phyloP scores from a whole-genome alignment of 2,329 filamentous ascomycete species.

The Cytospora piceicola region DNA sequence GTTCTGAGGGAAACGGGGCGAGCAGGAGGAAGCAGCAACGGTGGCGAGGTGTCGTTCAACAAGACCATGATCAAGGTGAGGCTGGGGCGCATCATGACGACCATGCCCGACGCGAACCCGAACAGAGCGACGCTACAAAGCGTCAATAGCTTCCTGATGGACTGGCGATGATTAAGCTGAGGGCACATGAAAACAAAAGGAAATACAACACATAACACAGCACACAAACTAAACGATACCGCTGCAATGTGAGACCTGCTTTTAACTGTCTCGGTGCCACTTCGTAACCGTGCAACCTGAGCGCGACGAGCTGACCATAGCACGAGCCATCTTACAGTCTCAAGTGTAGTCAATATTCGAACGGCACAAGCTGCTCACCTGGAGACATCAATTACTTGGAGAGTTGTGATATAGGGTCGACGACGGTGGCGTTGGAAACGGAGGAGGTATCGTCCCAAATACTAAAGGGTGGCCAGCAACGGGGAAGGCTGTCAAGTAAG shows the following conservation, averaged over 20 bases:
- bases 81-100: constrained; percentile 81
- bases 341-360: not conserved
- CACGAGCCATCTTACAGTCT: not conserved
- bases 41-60: constrained; percentile 51
- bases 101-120: constrained; percentile 79
- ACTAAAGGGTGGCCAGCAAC: not conserved
- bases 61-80: constrained; percentile 79
- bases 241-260: not conserved
- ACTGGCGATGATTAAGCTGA: constrained; percentile 40
- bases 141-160: constrained; percentile 88
- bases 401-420: not conserved
- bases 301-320: not conserved
- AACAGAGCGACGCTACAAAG: constrained; percentile 85
- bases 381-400: not conserved
- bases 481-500: not conserved
- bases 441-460: not conserved
- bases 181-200: not conserved
- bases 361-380: not conserved
- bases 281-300: not conserved
- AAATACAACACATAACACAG: constrained; percentile 1
- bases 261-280: not conserved
- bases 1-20: constrained; percentile 31
- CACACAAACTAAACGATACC: too few species aligned
- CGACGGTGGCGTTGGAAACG: not conserved
- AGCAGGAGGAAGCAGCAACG: constrained; percentile 29